These are phyloP conservation scores for Jaminaea rosea DNA, from an alignment of 1,284 basidiomycete species.

Conservation along the genomic window DNA sequence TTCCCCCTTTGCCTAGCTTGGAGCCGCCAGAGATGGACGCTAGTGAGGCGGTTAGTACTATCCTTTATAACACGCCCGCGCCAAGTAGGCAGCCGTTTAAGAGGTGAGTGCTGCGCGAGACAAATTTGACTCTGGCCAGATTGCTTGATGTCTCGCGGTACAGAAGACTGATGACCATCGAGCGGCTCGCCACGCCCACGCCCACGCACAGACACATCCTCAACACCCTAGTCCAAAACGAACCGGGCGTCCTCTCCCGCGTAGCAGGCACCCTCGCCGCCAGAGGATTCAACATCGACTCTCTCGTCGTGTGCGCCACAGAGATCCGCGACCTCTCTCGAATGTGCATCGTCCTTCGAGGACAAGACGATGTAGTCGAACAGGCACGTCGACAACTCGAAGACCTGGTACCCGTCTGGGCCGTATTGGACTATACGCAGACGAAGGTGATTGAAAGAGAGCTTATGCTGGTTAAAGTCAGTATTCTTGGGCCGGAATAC, in stretches of 20 bases:
- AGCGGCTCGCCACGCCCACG: not conserved
- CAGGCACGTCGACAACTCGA: conserved; percentile 56
- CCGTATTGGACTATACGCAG: conserved; percentile 45
- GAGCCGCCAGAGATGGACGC: conserved; percentile 43
- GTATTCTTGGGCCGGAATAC: conserved; percentile 94
- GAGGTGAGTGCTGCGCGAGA: conserved; percentile 65
- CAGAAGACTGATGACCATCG: not conserved
- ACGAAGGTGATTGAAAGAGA: conserved; percentile 68
- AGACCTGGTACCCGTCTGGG: conserved; percentile 46
- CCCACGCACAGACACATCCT: conserved; percentile 60
- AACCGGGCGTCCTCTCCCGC: conserved; percentile 93
- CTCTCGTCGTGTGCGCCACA: conserved; percentile 93
- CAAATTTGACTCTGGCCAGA: too few relatives aligned
- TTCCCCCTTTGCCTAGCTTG: conserved; percentile 44
- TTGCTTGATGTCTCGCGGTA: too few relatives aligned
- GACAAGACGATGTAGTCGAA: conserved; percentile 95
- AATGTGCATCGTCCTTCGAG: conserved; percentile 94
- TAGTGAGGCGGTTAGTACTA: conserved; percentile 46
- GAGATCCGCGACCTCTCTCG: conserved; percentile 93
- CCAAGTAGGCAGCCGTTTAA: conserved; percentile 87
- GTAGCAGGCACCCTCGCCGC: conserved; percentile 96
- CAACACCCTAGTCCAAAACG: conserved; percentile 98
- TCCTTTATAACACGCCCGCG: conserved; percentile 70
- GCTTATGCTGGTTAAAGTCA: conserved; percentile 79
- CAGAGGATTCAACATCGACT: conserved; percentile 95